These are phyloP conservation scores for Neoboletus magnificus DNA, from an alignment of 768 basidiomycete species.

Conservation along the genomic window DNA sequence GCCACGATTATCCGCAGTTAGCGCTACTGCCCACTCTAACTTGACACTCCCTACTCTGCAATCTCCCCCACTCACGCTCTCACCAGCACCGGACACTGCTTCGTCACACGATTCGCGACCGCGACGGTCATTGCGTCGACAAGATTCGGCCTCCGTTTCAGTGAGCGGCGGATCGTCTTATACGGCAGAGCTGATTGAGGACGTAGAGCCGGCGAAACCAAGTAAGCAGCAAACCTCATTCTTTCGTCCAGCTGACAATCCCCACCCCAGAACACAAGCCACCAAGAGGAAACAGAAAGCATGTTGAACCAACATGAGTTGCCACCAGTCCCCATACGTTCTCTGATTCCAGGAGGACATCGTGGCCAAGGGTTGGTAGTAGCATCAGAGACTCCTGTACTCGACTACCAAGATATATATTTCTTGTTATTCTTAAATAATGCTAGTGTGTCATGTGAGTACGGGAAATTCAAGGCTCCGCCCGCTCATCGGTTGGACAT, in stretches of 20 bases:
- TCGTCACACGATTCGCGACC: constrained; percentile 24
- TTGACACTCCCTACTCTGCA: constrained; percentile 16
- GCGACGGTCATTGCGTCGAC: constrained; percentile 27
- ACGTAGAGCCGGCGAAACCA: constrained; percentile 24
- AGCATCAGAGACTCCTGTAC: constrained; percentile 18
- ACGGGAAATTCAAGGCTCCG: background rate
- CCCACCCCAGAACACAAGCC: constrained; percentile 19
- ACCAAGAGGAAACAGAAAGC: constrained; percentile 23
- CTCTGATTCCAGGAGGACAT: background rate
- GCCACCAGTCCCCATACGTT: background rate
- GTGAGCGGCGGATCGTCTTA: constrained; percentile 33
- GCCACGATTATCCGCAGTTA: constrained; percentile 32
- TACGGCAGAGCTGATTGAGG: constrained; percentile 27
- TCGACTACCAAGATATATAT: constrained; percentile 22
- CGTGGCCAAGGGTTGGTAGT: background rate
- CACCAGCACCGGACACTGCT: constrained; percentile 22
- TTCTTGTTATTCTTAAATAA: constrained; percentile 23
- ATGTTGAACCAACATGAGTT: constrained; percentile 17
- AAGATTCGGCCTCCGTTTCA: constrained; percentile 28
- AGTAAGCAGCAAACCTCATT: constrained; percentile 20
- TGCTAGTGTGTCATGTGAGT: background rate
- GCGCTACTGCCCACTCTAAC: constrained; percentile 22
- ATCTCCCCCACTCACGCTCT: constrained; percentile 19
- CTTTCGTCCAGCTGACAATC: background rate
- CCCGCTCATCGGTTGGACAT: background rate